A percentile compares a stretch with the other conserved stretches of the same genome.
Evolutionary conservation across 805 yeast species (phyloP).

Genomic region (Zygosaccharomyces gambellarensis): DNA sequence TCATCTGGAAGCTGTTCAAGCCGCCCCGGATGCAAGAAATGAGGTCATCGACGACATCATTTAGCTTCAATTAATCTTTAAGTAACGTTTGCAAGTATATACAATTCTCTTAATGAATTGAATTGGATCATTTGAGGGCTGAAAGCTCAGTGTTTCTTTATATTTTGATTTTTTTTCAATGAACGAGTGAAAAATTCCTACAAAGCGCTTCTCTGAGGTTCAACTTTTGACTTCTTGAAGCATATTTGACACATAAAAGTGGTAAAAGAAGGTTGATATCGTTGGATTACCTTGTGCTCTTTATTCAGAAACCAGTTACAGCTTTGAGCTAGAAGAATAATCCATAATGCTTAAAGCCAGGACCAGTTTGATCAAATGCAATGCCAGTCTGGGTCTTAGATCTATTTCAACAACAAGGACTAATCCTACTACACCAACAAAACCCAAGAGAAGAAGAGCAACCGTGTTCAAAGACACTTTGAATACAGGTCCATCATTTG

Average conservation of each 20-base stretch:
- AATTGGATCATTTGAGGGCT: background rate
- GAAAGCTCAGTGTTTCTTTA: background rate
- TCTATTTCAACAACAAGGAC: slow-evolving; percentile 17
- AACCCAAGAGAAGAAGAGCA: slow-evolving; percentile 40
- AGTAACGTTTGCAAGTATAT: background rate
- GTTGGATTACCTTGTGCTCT: background rate
- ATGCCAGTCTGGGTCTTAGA: slow-evolving; percentile 7
- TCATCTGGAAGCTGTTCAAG: slow-evolving; percentile 12
- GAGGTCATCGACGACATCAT: background rate
- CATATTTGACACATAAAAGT: background rate
- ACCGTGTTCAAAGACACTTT: slow-evolving; percentile 66
- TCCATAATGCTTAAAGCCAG: slow-evolving; percentile 1
- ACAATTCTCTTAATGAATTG: background rate
- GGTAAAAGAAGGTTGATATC: background rate
- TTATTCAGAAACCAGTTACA: background rate
- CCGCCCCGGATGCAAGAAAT: slow-evolving; percentile 15
- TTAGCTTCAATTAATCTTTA: background rate
- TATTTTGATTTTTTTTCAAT: background rate
- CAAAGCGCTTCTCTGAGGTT: background rate
- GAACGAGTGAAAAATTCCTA: slow-evolving; percentile 2
- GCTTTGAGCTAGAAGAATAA: background rate
- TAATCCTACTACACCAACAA: slow-evolving; percentile 14
- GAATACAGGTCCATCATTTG: slow-evolving; percentile 87
- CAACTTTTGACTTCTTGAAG: background rate
- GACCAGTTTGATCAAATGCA: background rate